Evolutionary conservation across 306 rosid species (phyloP), one percentile per base, ranked within the genome.

Genomic region (Begonia fuchsioides): DNA sequence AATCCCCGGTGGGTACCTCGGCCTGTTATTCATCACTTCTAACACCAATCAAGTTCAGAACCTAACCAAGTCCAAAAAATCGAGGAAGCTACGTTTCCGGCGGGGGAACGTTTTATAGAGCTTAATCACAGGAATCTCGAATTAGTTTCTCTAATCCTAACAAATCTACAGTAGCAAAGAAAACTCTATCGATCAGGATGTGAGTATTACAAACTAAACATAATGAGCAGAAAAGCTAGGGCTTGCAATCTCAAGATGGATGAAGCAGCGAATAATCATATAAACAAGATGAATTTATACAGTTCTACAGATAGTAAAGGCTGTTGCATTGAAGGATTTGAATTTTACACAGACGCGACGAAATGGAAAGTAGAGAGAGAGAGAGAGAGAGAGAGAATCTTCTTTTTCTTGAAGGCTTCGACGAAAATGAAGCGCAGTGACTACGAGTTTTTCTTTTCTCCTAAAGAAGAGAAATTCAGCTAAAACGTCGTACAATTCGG

Each of bases 1-100:
- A 18, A 92, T 82, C 52, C 94, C 96, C 2, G 96, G 93, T 38
- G 94, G 96, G 49, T 79, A 92, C 70, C 96, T 86, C 46, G 73
- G 83, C 66, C 96, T 75, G 70, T 78, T 74, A 53, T 75, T 75
- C 97, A 88, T 83, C 48, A 14, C 72, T 46, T 13, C 46, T 49
- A 54, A 40, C 63, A 15, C 65, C 63, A 59, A 59, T 65, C 64
- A 51, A 65, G 54, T 59, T 65, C 72, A 60, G 44, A 61, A 35
- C 54, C 61, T 48, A 51, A 40, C 53, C 40, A 68, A 52, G 62
- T 55, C 66, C 54, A 32, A 39, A 63, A 65, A 50, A 62, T 58
- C 63, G 49, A 60, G 60, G 52, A 49, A 65, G 62, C 55, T 48
- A 47, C 55, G 70, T 49, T 58, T 26, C 15, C 59, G 44, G 43